A percentile compares a stretch with the other conserved stretches of the same genome.
Evolutionary conservation across 306 rosid species (phyloP).

Genomic region (Bauhinia variegata): DNA sequence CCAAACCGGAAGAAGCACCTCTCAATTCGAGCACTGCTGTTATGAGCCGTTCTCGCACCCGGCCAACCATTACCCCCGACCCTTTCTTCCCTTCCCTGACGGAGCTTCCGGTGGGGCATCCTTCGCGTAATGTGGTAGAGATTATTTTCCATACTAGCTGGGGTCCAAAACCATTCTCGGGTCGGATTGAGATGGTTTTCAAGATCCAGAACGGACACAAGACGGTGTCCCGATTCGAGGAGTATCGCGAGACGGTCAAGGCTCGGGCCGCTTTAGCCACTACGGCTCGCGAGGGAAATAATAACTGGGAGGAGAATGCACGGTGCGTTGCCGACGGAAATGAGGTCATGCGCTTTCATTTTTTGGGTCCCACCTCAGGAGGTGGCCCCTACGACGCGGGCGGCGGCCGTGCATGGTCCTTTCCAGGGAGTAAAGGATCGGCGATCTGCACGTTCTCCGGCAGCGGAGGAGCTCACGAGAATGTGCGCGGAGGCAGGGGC

Average conservation of each 20-base stretch:
- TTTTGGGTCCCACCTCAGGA: slow-evolving; percentile 68
- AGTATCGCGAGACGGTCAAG: slow-evolving; percentile 74
- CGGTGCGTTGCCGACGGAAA: slow-evolving; percentile 92
- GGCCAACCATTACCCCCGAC: slow-evolving; percentile 41
- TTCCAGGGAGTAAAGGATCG: slow-evolving; percentile 57
- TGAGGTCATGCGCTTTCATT: slow-evolving; percentile 91
- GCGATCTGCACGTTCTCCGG: slow-evolving; percentile 77
- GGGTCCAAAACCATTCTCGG: slow-evolving; percentile 77
- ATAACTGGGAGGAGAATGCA: slow-evolving; percentile 75
- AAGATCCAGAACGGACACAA: slow-evolving; percentile 69
- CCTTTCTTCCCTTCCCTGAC: slow-evolving; percentile 63
- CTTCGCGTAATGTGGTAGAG: slow-evolving; percentile 86
- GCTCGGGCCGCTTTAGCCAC: slow-evolving; percentile 46
- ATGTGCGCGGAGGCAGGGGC: slow-evolving; percentile 72
- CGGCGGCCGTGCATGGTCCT: slow-evolving; percentile 56
- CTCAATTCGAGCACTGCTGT: slow-evolving; percentile 11
- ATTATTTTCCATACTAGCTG: slow-evolving; percentile 89
- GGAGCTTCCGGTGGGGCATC: slow-evolving; percentile 79
- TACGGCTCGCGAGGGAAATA: slow-evolving; percentile 36
- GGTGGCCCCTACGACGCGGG: slow-evolving; percentile 48
- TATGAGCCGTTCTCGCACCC: slow-evolving; percentile 40
- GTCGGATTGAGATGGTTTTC: slow-evolving; percentile 80
- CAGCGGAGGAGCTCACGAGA: slow-evolving; percentile 86
- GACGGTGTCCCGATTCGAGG: slow-evolving; percentile 79
- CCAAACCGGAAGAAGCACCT: slow-evolving; percentile 40